Evolutionary conservation across 768 basidiomycete genomes (phyloP).

Genomic region (Sporobolomyces roseus): DNA sequence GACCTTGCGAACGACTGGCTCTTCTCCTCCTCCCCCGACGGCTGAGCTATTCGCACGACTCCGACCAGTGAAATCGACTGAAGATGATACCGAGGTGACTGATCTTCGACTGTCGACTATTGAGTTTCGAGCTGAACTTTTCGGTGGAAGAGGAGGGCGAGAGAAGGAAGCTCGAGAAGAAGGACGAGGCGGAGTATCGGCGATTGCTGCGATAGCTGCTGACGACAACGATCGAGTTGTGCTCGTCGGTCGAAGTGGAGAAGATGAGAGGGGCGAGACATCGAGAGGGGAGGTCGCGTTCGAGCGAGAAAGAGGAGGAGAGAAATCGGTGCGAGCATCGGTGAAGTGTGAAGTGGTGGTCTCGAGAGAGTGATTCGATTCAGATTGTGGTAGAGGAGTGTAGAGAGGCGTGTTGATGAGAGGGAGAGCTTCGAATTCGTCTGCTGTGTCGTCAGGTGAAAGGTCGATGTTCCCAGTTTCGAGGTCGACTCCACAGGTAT

Average conservation of each 20-base stretch:
- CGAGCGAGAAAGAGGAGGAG: slow-evolving; percentile 6
- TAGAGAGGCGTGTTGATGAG: slow-evolving; percentile 11
- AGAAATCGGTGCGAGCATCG: slow-evolving; percentile 12
- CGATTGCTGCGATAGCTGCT: slow-evolving; percentile 15
- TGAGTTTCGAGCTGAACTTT: slow-evolving; percentile 19
- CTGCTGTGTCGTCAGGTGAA: not conserved
- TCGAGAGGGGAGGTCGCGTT: slow-evolving; percentile 2
- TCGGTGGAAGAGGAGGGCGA: slow-evolving; percentile 12
- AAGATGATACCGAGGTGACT: not conserved
- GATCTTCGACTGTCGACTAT: not conserved
- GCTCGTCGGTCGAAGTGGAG: not conserved
- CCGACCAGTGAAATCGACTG: no score
- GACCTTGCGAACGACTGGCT: not conserved
- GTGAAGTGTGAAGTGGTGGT: slow-evolving; percentile 6
- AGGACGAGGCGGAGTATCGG: slow-evolving; percentile 26
- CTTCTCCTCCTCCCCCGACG: not conserved
- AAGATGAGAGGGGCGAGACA: not conserved
- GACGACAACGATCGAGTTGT: slow-evolving; percentile 9
- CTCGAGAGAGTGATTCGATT: slow-evolving; percentile 1
- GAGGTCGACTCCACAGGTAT: not conserved
- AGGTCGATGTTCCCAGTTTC: not conserved
- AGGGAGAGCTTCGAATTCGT: not conserved
- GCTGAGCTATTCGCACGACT: slow-evolving; percentile 7
- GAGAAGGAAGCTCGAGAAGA: not conserved
- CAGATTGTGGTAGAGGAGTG: slow-evolving; percentile 7